Evolutionary conservation across 352 stramenopile genomes (phyloP).

Genomic region (Globisporangium apiculatum): DNA sequence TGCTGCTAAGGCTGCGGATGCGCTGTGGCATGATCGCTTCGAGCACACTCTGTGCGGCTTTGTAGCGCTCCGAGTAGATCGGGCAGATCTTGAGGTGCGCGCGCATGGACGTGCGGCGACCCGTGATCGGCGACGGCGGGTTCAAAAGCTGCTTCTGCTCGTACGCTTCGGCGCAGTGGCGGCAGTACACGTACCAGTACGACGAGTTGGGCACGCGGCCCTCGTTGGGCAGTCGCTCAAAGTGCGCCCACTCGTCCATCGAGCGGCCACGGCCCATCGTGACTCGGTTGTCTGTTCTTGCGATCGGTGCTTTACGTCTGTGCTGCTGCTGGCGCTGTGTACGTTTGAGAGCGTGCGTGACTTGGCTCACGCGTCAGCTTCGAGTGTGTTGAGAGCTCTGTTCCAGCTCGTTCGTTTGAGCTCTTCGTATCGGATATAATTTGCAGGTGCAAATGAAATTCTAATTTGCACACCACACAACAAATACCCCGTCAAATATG

Average conservation of each 20-base stretch:
- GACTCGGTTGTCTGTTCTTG: conserved; percentile 18
- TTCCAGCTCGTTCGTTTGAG: no score
- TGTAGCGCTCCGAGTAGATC: conserved; percentile 62
- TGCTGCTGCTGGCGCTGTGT: no score
- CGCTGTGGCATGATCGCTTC: conserved; percentile 17
- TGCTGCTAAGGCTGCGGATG: not conserved
- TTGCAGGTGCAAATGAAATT: not conserved
- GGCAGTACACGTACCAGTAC: conserved; percentile 79
- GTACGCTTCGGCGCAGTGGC: conserved; percentile 54
- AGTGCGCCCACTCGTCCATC: conserved; percentile 82
- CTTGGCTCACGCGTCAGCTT: no score
- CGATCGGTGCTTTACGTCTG: no score
- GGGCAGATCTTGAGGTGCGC: conserved; percentile 70
- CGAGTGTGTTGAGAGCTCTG: no score
- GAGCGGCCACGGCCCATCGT: conserved; percentile 63
- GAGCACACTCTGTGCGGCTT: conserved; percentile 34
- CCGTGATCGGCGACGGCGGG: conserved; percentile 48
- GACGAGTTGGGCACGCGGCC: conserved; percentile 69
- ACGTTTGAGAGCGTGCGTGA: no score
- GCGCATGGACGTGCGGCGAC: conserved; percentile 66
- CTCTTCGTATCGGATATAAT: no score
- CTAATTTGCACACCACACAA: not conserved
- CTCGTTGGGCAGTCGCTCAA: conserved; percentile 57
- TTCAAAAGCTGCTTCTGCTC: conserved; percentile 64
- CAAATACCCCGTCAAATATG: no score